Evolutionary conservation across 2,329 filamentous ascomycete genomes (phyloP), one percentile per base, ranked within the genome.

Genomic region (Exophiala bonariae): DNA sequence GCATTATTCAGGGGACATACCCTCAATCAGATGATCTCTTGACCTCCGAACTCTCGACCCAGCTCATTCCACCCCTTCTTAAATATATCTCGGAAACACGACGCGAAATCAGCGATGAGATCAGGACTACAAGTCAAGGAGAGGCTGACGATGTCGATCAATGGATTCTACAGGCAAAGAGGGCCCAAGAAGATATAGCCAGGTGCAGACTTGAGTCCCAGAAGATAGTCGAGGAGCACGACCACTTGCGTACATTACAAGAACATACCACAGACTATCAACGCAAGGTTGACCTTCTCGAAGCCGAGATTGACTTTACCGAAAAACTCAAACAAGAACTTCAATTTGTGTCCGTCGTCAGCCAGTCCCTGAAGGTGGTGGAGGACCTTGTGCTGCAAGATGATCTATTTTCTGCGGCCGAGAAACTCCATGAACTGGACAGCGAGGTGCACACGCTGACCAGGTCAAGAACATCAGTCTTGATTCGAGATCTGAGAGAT

Each of bases 121-220:
- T 97, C 49, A 85, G 84, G 55, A 67, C 74, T 17, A 81, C 93
- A 52, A 95, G 91, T 67, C 80, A 83, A 62, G 83, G 89, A 56
- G 86, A 83, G 14, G 86, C 85, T 47, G 80, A 84, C 31, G 86
- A 95, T 61, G 86, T 96, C 41, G 86, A 89, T 62, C 80, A 84
- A 41, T 97, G 92, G 92, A 87, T 95, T 47, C 72, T 77, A 41
- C 89, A 93, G 66, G 89, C 91, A 38, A 89, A 89, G 67, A 82
- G 85, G 42, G 79, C 96, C 6, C 89, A 95, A 65, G 80, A 85
- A 52, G 92, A 96, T 63, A 92, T 96, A 56, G 82, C 88, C 60
- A 80, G 82, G 37, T 92, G 89, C 18, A 85, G 89, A 60, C 78
- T 81, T 13, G 83, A 90, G 28, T 90, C 92, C 17, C 84, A 84